phyloP scores from a whole-genome alignment of 2,329 filamentous ascomycete species.

The Claviceps digitariae region DNA sequence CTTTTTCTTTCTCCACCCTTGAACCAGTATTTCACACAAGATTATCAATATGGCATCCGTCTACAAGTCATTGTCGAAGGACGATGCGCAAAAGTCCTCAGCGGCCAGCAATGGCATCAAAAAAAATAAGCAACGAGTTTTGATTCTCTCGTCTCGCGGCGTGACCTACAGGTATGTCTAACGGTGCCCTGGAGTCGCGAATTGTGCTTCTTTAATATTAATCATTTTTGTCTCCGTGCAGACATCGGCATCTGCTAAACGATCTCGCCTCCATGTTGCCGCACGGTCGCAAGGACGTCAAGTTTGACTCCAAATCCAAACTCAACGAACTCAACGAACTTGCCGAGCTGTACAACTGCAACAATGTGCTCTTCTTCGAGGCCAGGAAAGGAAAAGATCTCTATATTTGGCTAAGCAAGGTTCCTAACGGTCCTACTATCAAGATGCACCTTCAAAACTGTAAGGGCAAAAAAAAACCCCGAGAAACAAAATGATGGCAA shows the following conservation, averaged over 20 bases:
- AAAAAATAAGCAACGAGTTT: conserved; percentile 62
- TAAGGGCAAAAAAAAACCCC: conserved; percentile 23
- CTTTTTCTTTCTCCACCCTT: not conserved
- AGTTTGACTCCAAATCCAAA: conserved; percentile 93
- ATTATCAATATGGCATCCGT: conserved; percentile 47
- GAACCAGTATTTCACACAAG: not conserved
- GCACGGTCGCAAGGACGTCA: conserved; percentile 86
- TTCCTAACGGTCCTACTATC: conserved; percentile 53
- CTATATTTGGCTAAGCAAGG: conserved; percentile 86
- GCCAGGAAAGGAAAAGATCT: conserved; percentile 88
- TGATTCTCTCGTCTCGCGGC: conserved; percentile 85
- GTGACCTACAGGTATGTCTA: conserved; percentile 64
- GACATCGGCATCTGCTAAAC: conserved; percentile 85
- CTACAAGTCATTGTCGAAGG: conserved; percentile 61
- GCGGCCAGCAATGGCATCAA: conserved; percentile 33
- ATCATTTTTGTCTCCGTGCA: conserved; percentile 20
- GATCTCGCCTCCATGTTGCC: conserved; percentile 82
- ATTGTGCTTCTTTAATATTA: not conserved
- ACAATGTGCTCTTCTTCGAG: conserved; percentile 91
- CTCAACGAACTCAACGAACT: conserved; percentile 68
- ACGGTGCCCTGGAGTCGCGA: not conserved
- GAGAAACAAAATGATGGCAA: not conserved
- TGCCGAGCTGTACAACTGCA: conserved; percentile 74
- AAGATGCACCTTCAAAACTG: conserved; percentile 67
- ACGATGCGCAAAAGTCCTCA: conserved; percentile 34